Evolutionary conservation across 2,329 filamentous ascomycete genomes (phyloP), one percentile per base, ranked within the genome.

Genomic region (Aspergillus udagawae): DNA sequence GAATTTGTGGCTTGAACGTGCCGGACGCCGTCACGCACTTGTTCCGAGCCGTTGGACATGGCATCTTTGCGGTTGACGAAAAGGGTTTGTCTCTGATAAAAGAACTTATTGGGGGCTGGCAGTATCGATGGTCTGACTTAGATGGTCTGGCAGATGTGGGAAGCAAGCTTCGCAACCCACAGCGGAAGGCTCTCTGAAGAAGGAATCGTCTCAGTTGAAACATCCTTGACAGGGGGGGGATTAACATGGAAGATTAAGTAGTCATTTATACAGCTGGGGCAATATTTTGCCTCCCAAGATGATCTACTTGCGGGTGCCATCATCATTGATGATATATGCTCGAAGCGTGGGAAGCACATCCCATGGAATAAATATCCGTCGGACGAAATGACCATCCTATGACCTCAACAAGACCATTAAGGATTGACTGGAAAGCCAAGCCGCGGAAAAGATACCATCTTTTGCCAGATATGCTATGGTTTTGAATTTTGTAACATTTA

Each of bases 1-100:
- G 45, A 23, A 62, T 32, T n/a, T 55, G 41, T 23, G 60, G 60
- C 23, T 58, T 56, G 44, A 49, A 62, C 10, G 32, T 29, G 55
- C 49, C n/a, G n/a, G 51, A 53, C 21, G 17, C 20, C 41, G 23
- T 38, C 28, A 53, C 23, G 42, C 21, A 21, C 44, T 47, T 47
- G 44, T 47, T 47, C 14, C 8, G 21, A 23, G 21, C n/a, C 20
- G 3, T 6, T 25, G 4, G 21, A 6, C 2, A 2, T 47, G 44
- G 44, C 44, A 47, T 47, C 5, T 47, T 47, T 23, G 44, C 44
- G 21, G 44, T 47, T 12, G 23, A 3, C 23, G 44, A 47, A 47
- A 29, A 20, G 38, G 49, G 17, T 17, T 21, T 12, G 4, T 32
- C 1, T 25, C 21, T 52, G 21, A 28, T 48, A 41, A 53, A 17